Base-by-base conservation (phyloP, 2,329 filamentous ascomycete species). In the Fusarium phyllophilum region DNA sequence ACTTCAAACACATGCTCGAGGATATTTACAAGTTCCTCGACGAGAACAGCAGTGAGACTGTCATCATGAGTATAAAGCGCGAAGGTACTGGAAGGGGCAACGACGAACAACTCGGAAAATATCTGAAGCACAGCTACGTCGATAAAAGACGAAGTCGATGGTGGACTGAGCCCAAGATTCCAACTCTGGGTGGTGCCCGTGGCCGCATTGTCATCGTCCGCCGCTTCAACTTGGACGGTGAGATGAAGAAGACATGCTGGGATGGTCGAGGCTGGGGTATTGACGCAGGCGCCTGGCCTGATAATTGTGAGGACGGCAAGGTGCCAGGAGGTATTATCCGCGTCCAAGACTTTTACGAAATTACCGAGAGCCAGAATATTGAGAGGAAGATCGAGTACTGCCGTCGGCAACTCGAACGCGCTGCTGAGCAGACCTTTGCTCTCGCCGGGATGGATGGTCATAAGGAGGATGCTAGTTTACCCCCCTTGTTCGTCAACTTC, bases 321-420 rank as follows among this genome's bases (percentile, higher is more conserved):
- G 90, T 89, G 55, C 89, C 89, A 14, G 91, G 91, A 77, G 94
- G 94, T 8, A 86, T 91, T 72, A 90, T 98, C 67, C 91, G 93
- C 74, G 91, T 98, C 46, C 96, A 98, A 84, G 96, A 98, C 84
- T 98, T 96, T 83, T 98, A 97, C 86, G 94, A 97, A 79, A 91
- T 99, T 39, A 84, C 92, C 51, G 90, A 94, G 82, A 90, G 89
- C 29, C 85, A 89, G 67, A 92, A 92, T 76, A 96, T 98, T 68
- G 86, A 92, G 42, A 90, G 91, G 82, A 99, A 98, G 87, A 92
- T 97, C 68, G 83, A 87, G 46, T 91, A 91, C 78, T 90, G 90
- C 60, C 91, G 88, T 67, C 91, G 91, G 31, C 95, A 97, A 77
- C 89, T 98, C 52, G 91, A 92, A 79, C 90, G 94, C 36, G 90